Evolutionary conservation across 805 yeast species (phyloP).

Genomic region (Zygoascus flipseniorum): DNA sequence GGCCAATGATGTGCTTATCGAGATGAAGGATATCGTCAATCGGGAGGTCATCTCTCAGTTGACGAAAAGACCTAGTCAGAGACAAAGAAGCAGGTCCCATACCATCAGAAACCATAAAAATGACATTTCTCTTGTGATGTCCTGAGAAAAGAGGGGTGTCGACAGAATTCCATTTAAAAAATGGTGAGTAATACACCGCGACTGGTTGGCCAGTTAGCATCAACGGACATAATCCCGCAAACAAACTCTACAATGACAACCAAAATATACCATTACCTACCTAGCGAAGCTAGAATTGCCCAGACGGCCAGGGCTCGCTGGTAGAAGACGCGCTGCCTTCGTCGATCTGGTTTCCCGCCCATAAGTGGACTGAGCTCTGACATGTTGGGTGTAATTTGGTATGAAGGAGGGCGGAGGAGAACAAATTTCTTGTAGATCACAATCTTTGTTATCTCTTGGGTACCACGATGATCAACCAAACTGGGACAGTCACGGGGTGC

Average conservation of each 20-base stretch:
- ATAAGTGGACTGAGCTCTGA: not conserved
- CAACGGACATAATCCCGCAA: not conserved
- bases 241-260: not conserved
- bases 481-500: no score
- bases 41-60: constrained; percentile 45
- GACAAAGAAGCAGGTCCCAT: constrained; percentile 88
- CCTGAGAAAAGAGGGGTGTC: not conserved
- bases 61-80: constrained; percentile 67
- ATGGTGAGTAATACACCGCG: not conserved
- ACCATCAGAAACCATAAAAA: constrained; percentile 90
- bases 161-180: not conserved
- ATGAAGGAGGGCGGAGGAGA: not conserved
- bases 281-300: constrained; percentile 5
- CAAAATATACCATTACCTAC: not conserved
- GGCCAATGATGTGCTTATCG: constrained; percentile 69
- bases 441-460: no score
- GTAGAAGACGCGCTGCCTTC: not conserved
- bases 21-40: constrained; percentile 49
- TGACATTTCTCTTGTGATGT: constrained; percentile 54
- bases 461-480: no score
- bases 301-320: not conserved
- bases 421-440: not conserved
- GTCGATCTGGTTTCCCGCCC: not conserved
- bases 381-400: not conserved
- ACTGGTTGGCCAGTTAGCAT: not conserved